Conservation (phyloP, 371 early-diverging fungal species). For the Nosema muscidifuracis region DNA sequence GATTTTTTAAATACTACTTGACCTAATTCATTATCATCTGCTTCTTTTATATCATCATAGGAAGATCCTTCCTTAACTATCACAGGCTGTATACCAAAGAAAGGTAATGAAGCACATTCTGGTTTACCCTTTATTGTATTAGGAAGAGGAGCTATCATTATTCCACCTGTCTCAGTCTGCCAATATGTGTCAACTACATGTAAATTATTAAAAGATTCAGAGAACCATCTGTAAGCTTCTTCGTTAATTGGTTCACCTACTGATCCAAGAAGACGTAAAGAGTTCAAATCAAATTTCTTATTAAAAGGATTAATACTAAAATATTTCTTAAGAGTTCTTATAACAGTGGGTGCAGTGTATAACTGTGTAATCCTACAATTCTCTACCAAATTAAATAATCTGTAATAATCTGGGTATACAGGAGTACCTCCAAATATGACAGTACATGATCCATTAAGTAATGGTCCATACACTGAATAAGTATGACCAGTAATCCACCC, state of each 20-base stretch:
- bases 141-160: conserved; percentile 79
- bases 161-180: conserved; percentile 89
- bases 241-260: conserved; percentile 95
- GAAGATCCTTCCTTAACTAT: conserved; percentile 69
- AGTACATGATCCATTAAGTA: conserved; percentile 73
- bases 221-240: conserved; percentile 91
- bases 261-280: conserved; percentile 78
- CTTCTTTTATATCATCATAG: background rate
- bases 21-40: conserved; percentile 68
- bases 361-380: conserved; percentile 80
- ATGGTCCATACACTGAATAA: conserved; percentile 78
- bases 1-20: conserved; percentile 75
- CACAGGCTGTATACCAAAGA: conserved; percentile 81
- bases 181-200: conserved; percentile 89
- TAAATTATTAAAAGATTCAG: conserved; percentile 72
- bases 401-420: conserved; percentile 71
- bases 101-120: conserved; percentile 84
- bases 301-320: conserved; percentile 65
- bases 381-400: conserved; percentile 74
- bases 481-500: conserved; percentile 86
- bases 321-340: conserved; percentile 78
- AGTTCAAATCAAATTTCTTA: conserved; percentile 29
- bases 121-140: conserved; percentile 76
- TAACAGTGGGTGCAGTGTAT: conserved; percentile 94
- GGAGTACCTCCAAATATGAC: conserved; percentile 79